These are phyloP conservation scores for Neofusicoccum umdonicola DNA, from an alignment of 2,329 filamentous ascomycete genomes.

Conservation along the genomic window DNA sequence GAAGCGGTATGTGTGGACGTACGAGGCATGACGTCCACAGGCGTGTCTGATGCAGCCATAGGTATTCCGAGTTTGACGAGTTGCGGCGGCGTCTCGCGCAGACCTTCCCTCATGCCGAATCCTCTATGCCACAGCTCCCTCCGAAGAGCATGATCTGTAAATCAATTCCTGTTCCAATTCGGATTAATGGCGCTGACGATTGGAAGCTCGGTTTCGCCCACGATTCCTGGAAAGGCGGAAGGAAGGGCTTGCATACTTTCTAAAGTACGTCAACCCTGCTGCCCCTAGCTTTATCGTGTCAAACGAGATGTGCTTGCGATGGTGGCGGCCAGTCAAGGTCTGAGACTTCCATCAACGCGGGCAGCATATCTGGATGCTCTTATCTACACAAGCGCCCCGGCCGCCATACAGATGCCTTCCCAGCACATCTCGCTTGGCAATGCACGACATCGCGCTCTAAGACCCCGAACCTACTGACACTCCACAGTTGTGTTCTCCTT, in stretches of 20 bases:
- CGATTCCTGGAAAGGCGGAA: slow-evolving; percentile 83
- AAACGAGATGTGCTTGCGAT: not conserved
- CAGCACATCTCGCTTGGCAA: slow-evolving; percentile 14
- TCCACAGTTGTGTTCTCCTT: slow-evolving; percentile 74
- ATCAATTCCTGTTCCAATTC: slow-evolving; percentile 23
- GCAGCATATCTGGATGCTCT: not conserved
- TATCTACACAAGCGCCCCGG: slow-evolving; percentile 2
- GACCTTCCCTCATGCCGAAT: slow-evolving; percentile 80
- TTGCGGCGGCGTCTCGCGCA: slow-evolving; percentile 69
- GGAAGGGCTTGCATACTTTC: slow-evolving; percentile 81
- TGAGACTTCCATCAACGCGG: not conserved
- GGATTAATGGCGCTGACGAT: slow-evolving; percentile 3
- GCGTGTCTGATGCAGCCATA: slow-evolving; percentile 21
- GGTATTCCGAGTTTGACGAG: slow-evolving; percentile 93
- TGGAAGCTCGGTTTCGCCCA: slow-evolving; percentile 65
- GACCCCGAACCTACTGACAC: slow-evolving; percentile 27
- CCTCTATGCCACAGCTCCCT: slow-evolving; percentile 83
- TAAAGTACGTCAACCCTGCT: slow-evolving; percentile 66
- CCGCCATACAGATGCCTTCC: not conserved
- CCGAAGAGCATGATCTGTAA: slow-evolving; percentile 88
- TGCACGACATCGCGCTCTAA: slow-evolving; percentile 8
- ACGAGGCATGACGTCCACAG: not conserved
- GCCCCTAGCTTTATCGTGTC: not conserved
- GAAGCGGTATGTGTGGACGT: slow-evolving; percentile 49
- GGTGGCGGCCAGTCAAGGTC: not conserved